Evolutionary conservation across 306 rosid genomes (phyloP).

Genomic region (Vicia faba): DNA sequence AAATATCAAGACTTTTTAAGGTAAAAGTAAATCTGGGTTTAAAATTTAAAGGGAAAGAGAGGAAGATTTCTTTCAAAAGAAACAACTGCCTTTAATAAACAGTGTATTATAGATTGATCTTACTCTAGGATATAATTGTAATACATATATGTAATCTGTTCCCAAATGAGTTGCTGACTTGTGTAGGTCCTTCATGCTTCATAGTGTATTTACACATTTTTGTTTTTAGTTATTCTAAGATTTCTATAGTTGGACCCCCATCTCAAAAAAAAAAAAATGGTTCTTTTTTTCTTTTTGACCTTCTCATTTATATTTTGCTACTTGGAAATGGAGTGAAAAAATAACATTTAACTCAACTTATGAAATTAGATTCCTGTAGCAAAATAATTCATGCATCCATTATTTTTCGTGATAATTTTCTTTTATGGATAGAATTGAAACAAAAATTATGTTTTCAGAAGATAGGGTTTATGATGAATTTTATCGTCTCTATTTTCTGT

Average conservation of each 20-base stretch:
- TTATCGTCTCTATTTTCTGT: background rate
- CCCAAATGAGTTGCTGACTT: constrained; percentile 10
- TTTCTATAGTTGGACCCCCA: constrained; percentile 18
- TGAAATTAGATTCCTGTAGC: constrained; percentile 27
- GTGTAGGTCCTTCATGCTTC: constrained; percentile 24
- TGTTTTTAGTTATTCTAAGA: constrained; percentile 9
- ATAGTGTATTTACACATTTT: constrained; percentile 7
- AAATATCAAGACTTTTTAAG: constrained; percentile 11
- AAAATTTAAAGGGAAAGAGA: constrained; percentile 5
- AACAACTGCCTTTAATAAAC: constrained; percentile 23
- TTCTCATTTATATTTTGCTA: constrained; percentile 4
- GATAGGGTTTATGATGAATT: background rate
- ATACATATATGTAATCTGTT: constrained; percentile 5
- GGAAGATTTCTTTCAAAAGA: background rate
- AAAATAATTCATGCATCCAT: constrained; percentile 9
- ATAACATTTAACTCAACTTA: background rate
- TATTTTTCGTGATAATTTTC: constrained; percentile 7
- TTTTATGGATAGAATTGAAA: constrained; percentile 16
- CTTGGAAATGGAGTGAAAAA: constrained; percentile 13
- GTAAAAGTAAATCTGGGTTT: constrained; percentile 16
- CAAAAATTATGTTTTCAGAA: constrained; percentile 9
- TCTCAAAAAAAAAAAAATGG: background rate
- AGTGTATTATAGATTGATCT: background rate
- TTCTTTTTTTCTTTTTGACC: background rate
- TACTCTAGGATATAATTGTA: constrained; percentile 16